phyloP scores from a whole-genome alignment of 768 basidiomycete species.

The Strobilomyces confusus region DNA sequence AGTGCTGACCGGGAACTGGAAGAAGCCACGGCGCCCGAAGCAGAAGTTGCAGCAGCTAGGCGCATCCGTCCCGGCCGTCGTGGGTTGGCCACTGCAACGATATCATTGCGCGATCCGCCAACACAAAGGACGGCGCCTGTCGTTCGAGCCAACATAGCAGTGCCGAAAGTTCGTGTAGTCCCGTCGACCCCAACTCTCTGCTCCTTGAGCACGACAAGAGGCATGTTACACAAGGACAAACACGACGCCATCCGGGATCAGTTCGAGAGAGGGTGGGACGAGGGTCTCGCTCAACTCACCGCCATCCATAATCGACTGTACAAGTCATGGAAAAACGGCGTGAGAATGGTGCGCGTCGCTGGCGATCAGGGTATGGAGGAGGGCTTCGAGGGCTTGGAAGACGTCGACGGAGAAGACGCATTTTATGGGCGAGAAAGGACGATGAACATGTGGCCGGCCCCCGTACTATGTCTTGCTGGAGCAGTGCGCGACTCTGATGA shows the following conservation, averaged over 20 bases:
- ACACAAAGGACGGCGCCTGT: constrained; percentile 15
- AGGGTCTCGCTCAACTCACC: constrained; percentile 52
- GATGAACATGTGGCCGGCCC: constrained; percentile 16
- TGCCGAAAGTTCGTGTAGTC: constrained; percentile 50
- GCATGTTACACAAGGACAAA: constrained; percentile 27
- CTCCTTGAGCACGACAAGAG: constrained; percentile 46
- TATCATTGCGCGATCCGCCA: constrained; percentile 48
- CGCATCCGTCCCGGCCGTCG: constrained; percentile 45
- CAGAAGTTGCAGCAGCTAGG: constrained; percentile 6
- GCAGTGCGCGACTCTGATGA: constrained; percentile 14
- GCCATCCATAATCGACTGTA: constrained; percentile 44
- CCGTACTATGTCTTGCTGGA: constrained; percentile 41
- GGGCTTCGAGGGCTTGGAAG: constrained; percentile 33
- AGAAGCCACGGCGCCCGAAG: background rate
- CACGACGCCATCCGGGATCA: constrained; percentile 42
- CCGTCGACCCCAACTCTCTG: constrained; percentile 49
- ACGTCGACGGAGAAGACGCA: constrained; percentile 26
- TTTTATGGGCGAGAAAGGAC: constrained; percentile 21
- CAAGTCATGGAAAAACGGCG: constrained; percentile 45
- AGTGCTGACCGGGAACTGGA: background rate
- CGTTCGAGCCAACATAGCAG: constrained; percentile 4
- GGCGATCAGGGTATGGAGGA: constrained; percentile 27
- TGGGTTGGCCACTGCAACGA: constrained; percentile 62
- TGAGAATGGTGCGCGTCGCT: constrained; percentile 41
- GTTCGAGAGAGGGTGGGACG: constrained; percentile 61